Evolutionary conservation across 768 basidiomycete genomes (phyloP).

Genomic region (Panaeolus cyanescens): DNA sequence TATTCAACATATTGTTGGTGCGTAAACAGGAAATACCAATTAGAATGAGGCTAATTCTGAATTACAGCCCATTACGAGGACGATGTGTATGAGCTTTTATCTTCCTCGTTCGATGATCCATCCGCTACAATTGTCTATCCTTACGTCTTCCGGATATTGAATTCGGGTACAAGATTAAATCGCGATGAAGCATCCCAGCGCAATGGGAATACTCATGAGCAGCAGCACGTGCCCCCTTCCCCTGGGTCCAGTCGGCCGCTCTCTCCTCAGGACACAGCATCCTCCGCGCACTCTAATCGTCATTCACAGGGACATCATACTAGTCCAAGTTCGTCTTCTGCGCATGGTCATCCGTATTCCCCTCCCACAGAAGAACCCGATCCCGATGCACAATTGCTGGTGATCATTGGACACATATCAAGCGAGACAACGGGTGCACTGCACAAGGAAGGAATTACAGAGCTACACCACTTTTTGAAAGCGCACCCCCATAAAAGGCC

Average conservation of each 20-base stretch:
- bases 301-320: conserved; percentile 65
- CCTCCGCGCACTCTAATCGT: conserved; percentile 50
- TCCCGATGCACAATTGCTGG: conserved; percentile 80
- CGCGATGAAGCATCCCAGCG: conserved; percentile 23
- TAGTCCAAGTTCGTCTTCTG: conserved; percentile 69
- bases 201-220: conserved; percentile 39
- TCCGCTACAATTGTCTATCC: conserved; percentile 97
- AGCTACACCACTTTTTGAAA: conserved; percentile 91
- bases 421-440: conserved; percentile 87
- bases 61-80: conserved; percentile 77
- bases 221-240: conserved; percentile 49
- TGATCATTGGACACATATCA: conserved; percentile 84
- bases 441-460: conserved; percentile 94
- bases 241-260: conserved; percentile 68
- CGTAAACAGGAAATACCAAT: conserved; percentile 32
- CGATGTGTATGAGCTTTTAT: conserved; percentile 88
- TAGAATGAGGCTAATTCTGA: conserved; percentile 9
- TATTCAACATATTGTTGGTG: conserved; percentile 95
- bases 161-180: conserved; percentile 52
- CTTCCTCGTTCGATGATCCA: conserved; percentile 91
- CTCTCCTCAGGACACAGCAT: conserved; percentile 67
- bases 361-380: conserved; percentile 78
- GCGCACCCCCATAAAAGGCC: conserved; percentile 83
- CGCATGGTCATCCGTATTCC: conserved; percentile 54
- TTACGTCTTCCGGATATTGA: conserved; percentile 90